Base-by-base conservation (phyloP, 192 early-diverging fungal species). In the Gaertneriomyces sp. region DNA sequence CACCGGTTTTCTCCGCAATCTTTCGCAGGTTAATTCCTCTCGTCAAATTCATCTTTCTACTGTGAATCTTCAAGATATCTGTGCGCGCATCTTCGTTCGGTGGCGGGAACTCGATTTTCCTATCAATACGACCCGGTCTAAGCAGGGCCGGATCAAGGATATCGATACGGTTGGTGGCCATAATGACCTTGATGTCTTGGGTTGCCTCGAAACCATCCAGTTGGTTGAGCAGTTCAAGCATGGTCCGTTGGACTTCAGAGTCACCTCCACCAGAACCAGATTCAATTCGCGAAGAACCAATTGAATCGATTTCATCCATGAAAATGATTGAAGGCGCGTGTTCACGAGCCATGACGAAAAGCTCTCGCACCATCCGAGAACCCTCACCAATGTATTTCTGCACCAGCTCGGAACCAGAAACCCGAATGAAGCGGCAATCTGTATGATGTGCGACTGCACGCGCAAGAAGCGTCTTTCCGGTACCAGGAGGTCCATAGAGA, bases 371-470 rank as follows among this genome's bases (percentile, higher is more conserved):
- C 81, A 99, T 87, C 60, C 95, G 92, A 56, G 94, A 91, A 49
- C 96, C 95, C 71, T 99, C 96, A 58, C 96, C 96, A 70, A 99
- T 96, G 79, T 94, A 98, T 90, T 96, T 98, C 76, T 95, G 93
- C 60, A 97, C 95, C 5, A 98, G 84, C 73, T 95, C 92, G 20
- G 93, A 93, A 0, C 94, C 95, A 7, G 91, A 91, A 59, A 98
- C 82, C 61, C 96, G 94, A 50, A 97, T 82, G 71, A 93, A 98
- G 5, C 91, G 87, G 39, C 93, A 93, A 66, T 96, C 91, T 46
- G 95, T 96, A 69, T 97, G 97, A 40, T 93, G 92, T 6, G 95
- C 97, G 65, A 96, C 96, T 17, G 94, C 94, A 68, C 95, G 83
- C 6, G 97, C 97, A 74, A 99, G 76, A 12, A 99, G 80, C 0